Base-by-base conservation (phyloP, 352 stramenopile species). In the Phytophthora multivora region DNA sequence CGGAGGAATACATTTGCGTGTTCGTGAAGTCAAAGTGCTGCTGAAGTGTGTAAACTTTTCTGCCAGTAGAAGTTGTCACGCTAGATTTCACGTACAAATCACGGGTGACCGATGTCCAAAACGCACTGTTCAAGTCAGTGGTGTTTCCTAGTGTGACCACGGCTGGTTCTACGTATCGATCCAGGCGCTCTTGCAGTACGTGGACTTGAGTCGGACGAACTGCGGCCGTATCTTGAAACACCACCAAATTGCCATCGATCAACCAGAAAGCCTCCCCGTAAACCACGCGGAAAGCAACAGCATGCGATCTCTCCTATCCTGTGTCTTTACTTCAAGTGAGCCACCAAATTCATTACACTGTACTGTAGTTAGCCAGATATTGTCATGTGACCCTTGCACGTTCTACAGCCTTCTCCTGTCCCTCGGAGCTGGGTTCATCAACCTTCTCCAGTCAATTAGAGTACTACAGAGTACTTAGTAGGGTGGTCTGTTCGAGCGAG, bases 181-280 rank as follows among this genome's bases (percentile, higher is more conserved):
- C 55, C 6, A 70, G 19, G 6, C 42, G 54, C 51, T 85, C 66
- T 35, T 69, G 41, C 2, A 89, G 55, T 33, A 85, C 54, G 33
- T 60, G 48, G 4, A 73, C 77, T 8, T 63, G 45, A 10, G 79
- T 91, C 38, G 56, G 63, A n/a, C 61, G 68, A 10, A 50, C 64
- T 41, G 77, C 76, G 26, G 49, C 26, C 9, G 55, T 49, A 52
- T 89, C 82, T 31, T 79, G 51, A 58, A 81, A 91, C 13, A 83
- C 63, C 35, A 91, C 54, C 23, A 91, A 49, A 42, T 86, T 91
- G 18, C 75, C 82, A 46, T 87, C 79, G 41, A 87, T 84, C 30
- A 80, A 65, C 82, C 82, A 91, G 51, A 88, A 89, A 45, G 83
- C 75, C n/a, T 84, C 66, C 30, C 82, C 82, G 33, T 88, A 76